phyloP scores from a whole-genome alignment of 2,329 filamentous ascomycete genomes.

The Aspergillus sp. region DNA sequence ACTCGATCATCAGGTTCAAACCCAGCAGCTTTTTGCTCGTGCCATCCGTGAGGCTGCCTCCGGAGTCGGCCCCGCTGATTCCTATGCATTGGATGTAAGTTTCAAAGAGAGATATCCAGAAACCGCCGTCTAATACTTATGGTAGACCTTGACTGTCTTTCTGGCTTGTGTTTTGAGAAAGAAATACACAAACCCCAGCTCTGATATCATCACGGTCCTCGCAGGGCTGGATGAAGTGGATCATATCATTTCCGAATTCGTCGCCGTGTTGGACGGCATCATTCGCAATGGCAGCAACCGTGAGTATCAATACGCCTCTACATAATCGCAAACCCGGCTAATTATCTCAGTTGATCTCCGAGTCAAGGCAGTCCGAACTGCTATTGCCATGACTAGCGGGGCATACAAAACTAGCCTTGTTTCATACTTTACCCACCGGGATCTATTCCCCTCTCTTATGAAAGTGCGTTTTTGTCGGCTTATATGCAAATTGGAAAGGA shows the following conservation, averaged over 20 bases:
- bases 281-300: constrained; percentile 70
- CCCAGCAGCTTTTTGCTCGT: constrained; percentile 70
- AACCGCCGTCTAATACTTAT: constrained; percentile 15
- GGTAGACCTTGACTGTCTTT: constrained; percentile 82
- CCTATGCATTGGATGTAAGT: constrained; percentile 78
- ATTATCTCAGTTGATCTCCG: constrained; percentile 62
- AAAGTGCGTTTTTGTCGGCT: constrained; percentile 57
- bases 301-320: constrained; percentile 40
- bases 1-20: constrained; percentile 49
- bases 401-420: constrained; percentile 92
- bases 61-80: constrained; percentile 57
- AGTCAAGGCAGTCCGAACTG: constrained; percentile 73
- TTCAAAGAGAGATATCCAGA: neutral
- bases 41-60: constrained; percentile 66
- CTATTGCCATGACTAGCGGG: constrained; percentile 81
- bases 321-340: too few relatives aligned
- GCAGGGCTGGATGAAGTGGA: constrained; percentile 88
- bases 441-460: constrained; percentile 91
- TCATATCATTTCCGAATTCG: constrained; percentile 80
- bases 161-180: constrained; percentile 77
- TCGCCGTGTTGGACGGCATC: constrained; percentile 72
- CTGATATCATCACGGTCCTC: constrained; percentile 86
- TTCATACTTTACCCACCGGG: constrained; percentile 90
- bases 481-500: neutral
- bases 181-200: constrained; percentile 90